These are phyloP conservation scores for Echites panduratus DNA, from an alignment of 257 asterid genomes.

Conservation along the genomic window DNA sequence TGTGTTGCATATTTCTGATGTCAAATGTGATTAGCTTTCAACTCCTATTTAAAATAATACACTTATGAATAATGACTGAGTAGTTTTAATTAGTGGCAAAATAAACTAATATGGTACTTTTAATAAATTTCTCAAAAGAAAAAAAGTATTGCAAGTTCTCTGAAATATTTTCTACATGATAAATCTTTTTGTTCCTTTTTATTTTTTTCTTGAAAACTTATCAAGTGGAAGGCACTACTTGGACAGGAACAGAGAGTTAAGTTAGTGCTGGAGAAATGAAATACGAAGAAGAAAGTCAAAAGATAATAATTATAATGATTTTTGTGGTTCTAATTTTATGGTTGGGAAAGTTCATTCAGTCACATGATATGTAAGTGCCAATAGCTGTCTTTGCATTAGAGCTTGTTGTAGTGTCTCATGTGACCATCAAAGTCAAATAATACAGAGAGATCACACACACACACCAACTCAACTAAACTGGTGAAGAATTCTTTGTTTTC, in stretches of 20 bases:
- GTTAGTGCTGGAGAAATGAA: background rate
- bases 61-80: too few relatives aligned
- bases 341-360: background rate
- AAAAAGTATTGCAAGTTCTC: too few relatives aligned
- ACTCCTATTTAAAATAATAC: too few relatives aligned
- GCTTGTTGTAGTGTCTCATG: background rate
- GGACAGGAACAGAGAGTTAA: background rate
- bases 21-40: too few relatives aligned
- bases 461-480: background rate
- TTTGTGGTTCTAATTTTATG: background rate
- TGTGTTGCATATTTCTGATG: too few relatives aligned
- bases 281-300: background rate
- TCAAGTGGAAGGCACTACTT: background rate
- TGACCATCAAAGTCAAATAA: background rate
- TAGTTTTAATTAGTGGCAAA: too few relatives aligned
- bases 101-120: too few relatives aligned
- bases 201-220: background rate
- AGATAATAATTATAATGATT: too few relatives aligned
- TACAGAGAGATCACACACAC: background rate
- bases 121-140: too few relatives aligned
- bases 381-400: background rate
- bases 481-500: too few relatives aligned
- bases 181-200: background rate
- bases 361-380: background rate
- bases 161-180: too few relatives aligned